phyloP scores from a whole-genome alignment of 345 rosid genomes.

The Pelargonium nanum region DNA sequence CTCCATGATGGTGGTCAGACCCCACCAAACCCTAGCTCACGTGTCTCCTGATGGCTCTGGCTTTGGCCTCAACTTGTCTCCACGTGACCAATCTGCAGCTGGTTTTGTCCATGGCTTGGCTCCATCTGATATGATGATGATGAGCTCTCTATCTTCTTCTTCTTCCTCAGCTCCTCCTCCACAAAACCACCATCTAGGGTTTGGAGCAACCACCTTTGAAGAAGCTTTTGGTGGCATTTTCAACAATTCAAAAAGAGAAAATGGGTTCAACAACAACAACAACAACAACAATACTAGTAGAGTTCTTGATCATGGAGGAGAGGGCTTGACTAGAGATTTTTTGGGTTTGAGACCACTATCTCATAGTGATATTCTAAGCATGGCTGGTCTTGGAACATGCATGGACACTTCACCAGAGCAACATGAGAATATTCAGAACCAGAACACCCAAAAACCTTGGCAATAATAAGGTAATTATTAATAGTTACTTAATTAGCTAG shows the following conservation, averaged over 20 bases:
- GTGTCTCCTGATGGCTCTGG: constrained; percentile 2
- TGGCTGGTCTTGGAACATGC: constrained; percentile 56
- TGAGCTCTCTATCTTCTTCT: no score
- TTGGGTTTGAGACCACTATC: constrained; percentile 63
- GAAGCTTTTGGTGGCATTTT: constrained; percentile 38
- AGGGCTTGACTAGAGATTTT: constrained; percentile 78
- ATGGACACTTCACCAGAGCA: constrained; percentile 36
- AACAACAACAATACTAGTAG: neutral
- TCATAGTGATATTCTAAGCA: constrained; percentile 58
- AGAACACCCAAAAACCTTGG: constrained; percentile 63
- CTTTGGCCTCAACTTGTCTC: constrained; percentile 39
- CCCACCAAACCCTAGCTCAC: constrained; percentile 11
- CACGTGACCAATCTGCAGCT: constrained; percentile 26
- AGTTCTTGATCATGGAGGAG: constrained; percentile 9
- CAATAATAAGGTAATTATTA: neutral
- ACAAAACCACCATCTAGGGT: neutral
- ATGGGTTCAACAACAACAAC: constrained; percentile 22
- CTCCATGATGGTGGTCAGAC: constrained; percentile 8
- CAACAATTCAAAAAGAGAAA: no score
- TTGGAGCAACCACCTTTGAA: constrained; percentile 26
- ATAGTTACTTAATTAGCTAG: neutral
- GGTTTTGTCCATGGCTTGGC: constrained; percentile 15
- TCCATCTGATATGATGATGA: constrained; percentile 25
- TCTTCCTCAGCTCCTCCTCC: no score
- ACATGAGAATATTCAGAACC: constrained; percentile 20